Evolutionary conservation across 1,284 basidiomycete genomes (phyloP).

Genomic region (Amylostereum areolatum): DNA sequence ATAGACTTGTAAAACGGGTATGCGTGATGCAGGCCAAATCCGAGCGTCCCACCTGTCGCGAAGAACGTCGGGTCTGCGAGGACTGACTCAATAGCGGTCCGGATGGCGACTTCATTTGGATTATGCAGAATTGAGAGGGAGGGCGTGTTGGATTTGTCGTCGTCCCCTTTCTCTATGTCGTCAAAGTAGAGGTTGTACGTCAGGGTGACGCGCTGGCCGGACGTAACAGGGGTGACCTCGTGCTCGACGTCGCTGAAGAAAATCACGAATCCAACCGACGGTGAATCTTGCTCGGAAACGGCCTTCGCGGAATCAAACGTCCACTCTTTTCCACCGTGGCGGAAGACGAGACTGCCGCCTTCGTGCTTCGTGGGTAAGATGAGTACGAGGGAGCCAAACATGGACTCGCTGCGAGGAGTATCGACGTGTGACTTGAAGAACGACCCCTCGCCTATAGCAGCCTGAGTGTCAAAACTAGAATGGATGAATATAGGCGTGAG

Average conservation of each 20-base stretch:
- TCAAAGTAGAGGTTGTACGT: slow-evolving; percentile 32
- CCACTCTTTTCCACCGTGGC: slow-evolving; percentile 1
- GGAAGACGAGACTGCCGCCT: slow-evolving; percentile 8
- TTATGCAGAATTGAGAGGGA: slow-evolving; percentile 12
- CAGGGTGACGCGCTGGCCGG: slow-evolving; percentile 37
- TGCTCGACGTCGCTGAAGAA: slow-evolving; percentile 41
- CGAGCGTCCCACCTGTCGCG: slow-evolving; percentile 28
- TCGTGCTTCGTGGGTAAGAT: slow-evolving; percentile 10
- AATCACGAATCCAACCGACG: slow-evolving; percentile 27
- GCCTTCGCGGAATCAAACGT: slow-evolving; percentile 4
- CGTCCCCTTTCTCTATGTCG: not conserved
- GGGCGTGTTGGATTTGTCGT: not conserved
- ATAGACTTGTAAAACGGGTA: slow-evolving; percentile 22
- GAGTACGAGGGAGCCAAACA: slow-evolving; percentile 15
- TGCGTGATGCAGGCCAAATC: slow-evolving; percentile 30
- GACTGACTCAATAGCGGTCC: slow-evolving; percentile 13
- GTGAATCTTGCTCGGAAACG: not conserved
- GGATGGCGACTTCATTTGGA: slow-evolving; percentile 20
- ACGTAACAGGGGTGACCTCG: slow-evolving; percentile 33
- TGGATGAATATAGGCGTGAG: not conserved
- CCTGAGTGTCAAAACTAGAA: not conserved
- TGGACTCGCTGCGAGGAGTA: slow-evolving; percentile 16
- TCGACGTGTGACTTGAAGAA: slow-evolving; percentile 24
- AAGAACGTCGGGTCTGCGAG: slow-evolving; percentile 21
- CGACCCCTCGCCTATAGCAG: slow-evolving; percentile 10